These are phyloP conservation scores for Huntiella decipiens DNA, from an alignment of 2,329 filamentous ascomycete genomes.

Conservation along the genomic window DNA sequence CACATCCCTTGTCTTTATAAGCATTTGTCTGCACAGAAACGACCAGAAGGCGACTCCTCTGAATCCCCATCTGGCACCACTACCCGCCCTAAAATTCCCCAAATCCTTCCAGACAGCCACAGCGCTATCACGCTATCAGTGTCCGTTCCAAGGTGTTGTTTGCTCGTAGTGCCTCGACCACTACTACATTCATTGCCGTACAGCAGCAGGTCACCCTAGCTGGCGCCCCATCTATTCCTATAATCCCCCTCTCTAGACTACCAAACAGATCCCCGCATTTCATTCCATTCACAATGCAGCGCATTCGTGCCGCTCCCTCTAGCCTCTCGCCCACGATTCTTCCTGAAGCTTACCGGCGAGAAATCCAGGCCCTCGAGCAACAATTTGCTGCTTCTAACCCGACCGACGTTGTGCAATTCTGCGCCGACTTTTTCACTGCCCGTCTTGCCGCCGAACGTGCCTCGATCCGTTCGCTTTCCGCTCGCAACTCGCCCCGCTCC, in stretches of 20 bases:
- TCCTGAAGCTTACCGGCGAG: conserved; percentile 37
- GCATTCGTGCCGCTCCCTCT: conserved; percentile 4
- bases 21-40: conserved; percentile 1
- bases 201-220: too few relatives aligned
- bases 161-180: too few relatives aligned
- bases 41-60: neutral
- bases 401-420: conserved; percentile 49
- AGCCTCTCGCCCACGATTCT: conserved; percentile 22
- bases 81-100: neutral
- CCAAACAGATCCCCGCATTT: neutral
- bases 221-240: too few relatives aligned
- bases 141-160: too few relatives aligned
- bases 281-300: conserved; percentile 4
- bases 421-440: conserved; percentile 46
- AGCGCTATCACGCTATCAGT: neutral
- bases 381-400: conserved; percentile 39
- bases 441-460: conserved; percentile 46
- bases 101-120: conserved; percentile 3
- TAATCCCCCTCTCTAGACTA: neutral
- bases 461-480: conserved; percentile 8
- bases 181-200: too few relatives aligned
- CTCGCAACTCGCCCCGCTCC: conserved; percentile 10
- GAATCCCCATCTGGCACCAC: neutral
- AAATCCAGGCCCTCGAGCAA: conserved; percentile 43
- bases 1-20: neutral